Base-by-base conservation (phyloP, 1,284 basidiomycete genomes). In the Naganishia sp. region DNA sequence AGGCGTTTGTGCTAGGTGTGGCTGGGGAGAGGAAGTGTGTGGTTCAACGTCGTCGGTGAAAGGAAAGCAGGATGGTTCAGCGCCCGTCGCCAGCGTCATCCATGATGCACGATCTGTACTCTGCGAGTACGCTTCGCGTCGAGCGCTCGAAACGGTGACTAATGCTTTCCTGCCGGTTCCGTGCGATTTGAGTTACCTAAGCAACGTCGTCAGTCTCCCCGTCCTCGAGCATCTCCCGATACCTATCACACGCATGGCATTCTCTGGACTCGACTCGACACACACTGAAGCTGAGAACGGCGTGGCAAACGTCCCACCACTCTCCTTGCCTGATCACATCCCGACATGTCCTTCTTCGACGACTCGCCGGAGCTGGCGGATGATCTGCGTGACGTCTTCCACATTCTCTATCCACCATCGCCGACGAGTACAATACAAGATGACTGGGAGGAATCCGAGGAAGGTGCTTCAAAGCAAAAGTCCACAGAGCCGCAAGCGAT, bases 311-410 rank as follows among this genome's bases (percentile, higher is more conserved):
- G 21, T 21, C 21, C 21, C 21, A 21, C 21, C 21, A 21, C 21
- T 21, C 21, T 21, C 21, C 15, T 11, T 23, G 18, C n/a, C 6
- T 50, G 11, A 50, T 10, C 4, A 2, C 53, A n/a, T 21, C 15
- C 11, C 21, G n/a, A 15, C 5, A 61, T 61, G 59, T 61, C 59
- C 4, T 61, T 61, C 48, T 39, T 52, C 21, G 59, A 61, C 33
- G 39, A 39, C 36, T 52, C 48, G 9, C 48, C 59, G 21, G 59
- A 61, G 21, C 59, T 61, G 48, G 59, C 42, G 25, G 21, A 46
- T 2, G 59, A 61, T 23, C 36, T 61, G 21, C 48, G 39, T 33
- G 59, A 61, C 45, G 59, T 52, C 59, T 61, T 61, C 59, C 52
- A 43, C 23, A 61, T 61, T 4, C 48, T 61, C 15, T 61, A 61